phyloP scores from a whole-genome alignment of 1,284 basidiomycete species.

The Puccinia horiana region DNA sequence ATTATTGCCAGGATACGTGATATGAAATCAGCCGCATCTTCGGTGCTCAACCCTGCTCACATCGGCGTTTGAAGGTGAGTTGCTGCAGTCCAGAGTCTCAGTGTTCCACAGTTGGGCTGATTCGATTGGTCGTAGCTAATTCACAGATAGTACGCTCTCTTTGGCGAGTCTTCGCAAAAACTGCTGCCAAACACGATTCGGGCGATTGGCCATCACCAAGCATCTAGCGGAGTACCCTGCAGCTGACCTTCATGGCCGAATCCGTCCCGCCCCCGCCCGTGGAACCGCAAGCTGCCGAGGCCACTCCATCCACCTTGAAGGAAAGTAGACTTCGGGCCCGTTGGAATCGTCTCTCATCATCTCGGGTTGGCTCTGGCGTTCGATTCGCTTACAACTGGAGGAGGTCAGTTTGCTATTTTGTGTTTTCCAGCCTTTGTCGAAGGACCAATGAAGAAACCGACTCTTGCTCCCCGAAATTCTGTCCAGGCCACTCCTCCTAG shows the following conservation, averaged over 20 bases:
- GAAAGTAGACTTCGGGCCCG: slow-evolving; percentile 2
- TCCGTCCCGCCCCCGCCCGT: background rate
- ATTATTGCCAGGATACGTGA: background rate
- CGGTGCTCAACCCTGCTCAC: background rate
- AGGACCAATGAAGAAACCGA: background rate
- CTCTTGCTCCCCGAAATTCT: background rate
- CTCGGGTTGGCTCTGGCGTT: slow-evolving; percentile 38
- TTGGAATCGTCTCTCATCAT: slow-evolving; percentile 43
- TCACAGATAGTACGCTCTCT: background rate
- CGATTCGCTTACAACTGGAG: slow-evolving; percentile 40
- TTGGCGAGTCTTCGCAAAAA: background rate
- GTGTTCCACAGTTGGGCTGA: background rate
- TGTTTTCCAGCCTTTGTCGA: background rate
- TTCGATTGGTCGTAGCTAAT: background rate
- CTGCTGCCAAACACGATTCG: background rate
- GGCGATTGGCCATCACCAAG: background rate
- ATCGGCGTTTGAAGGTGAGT: background rate
- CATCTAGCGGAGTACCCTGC: background rate
- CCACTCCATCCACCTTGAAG: slow-evolving; percentile 1
- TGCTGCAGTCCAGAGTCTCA: background rate
- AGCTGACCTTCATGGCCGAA: background rate
- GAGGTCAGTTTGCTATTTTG: slow-evolving; percentile 8
- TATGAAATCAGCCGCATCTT: background rate
- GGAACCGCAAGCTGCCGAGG: background rate
- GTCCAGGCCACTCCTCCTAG: slow-evolving; percentile 37